A percentile compares a stretch with the other conserved stretches of the same genome.
These are phyloP conservation scores for Penicillium tannophilum DNA, from an alignment of 495 filamentous ascomycete genomes.

Conservation along the genomic window DNA sequence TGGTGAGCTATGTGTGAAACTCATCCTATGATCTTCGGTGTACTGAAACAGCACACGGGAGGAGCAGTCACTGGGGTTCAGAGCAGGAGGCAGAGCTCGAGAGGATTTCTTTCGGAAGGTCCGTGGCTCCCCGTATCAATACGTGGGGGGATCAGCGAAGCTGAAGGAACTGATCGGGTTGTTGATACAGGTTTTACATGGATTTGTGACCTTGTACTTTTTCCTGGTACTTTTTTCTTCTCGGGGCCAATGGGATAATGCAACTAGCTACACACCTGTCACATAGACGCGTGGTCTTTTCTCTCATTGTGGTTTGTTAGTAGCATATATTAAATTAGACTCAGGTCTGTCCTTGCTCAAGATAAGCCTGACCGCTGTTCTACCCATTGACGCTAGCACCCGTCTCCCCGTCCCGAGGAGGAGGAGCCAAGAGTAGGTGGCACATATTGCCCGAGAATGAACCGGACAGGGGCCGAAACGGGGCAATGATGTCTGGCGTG, in stretches of 20 bases:
- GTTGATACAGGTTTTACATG: not conserved
- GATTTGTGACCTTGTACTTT: no score
- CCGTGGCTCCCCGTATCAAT: not conserved
- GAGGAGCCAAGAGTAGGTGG: not conserved
- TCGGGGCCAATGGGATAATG: not conserved
- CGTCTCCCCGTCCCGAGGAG: not conserved
- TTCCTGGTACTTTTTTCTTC: no score
- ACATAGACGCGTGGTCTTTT: not conserved
- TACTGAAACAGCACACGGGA: conserved; percentile 17
- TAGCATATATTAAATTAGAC: not conserved
- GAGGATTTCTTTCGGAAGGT: not conserved
- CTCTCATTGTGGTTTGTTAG: not conserved
- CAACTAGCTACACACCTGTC: not conserved
- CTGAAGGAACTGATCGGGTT: not conserved
- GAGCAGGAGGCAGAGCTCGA: not conserved
- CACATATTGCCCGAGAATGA: conserved; percentile 6
- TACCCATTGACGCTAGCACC: conserved; percentile 1
- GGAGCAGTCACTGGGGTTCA: conserved; percentile 2
- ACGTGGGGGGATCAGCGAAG: not conserved
- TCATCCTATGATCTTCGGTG: conserved; percentile 21
- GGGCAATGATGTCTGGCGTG: not conserved
- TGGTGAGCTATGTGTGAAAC: conserved; percentile 18
- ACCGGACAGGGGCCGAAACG: conserved; percentile 12
- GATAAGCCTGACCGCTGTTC: conserved; percentile 8
- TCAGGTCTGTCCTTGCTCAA: not conserved